Conservation (phyloP, 108 stramenopile species). For the Pseudonitzschia pungens region DNA sequence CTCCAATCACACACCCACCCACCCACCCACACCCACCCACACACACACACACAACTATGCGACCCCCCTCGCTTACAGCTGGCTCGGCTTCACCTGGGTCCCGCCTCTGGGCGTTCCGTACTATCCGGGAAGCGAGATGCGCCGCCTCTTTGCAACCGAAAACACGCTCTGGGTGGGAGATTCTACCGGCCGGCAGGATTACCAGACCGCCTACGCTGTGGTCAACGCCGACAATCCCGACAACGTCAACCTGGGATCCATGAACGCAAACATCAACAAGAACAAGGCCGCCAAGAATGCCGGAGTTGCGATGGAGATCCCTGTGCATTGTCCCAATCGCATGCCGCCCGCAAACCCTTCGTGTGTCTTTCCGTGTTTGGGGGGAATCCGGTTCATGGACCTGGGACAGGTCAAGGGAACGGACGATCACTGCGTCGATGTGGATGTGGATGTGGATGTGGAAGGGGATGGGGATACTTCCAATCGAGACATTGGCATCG, state of each 20-base stretch:
- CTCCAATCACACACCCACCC: too few species aligned
- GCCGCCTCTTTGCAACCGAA: not conserved
- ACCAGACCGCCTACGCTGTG: conserved; percentile 3
- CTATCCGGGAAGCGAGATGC: not conserved
- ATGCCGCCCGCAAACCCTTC: not conserved
- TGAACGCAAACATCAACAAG: not conserved
- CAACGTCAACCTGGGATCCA: not conserved
- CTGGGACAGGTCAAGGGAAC: not conserved
- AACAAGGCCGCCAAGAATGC: not conserved
- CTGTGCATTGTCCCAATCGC: not conserved
- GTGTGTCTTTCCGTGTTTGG: not conserved
- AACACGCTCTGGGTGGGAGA: conserved; percentile 18
- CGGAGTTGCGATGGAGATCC: not conserved
- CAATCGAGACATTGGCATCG: too few species aligned
- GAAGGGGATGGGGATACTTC: too few species aligned
- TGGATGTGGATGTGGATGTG: too few species aligned
- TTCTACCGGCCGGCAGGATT: conserved; percentile 16
- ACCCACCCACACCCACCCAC: too few species aligned
- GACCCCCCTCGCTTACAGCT: not conserved
- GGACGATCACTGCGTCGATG: not conserved
- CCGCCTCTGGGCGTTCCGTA: conserved; percentile 4
- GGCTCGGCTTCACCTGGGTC: not conserved
- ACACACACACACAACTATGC: too few species aligned
- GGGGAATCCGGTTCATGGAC: not conserved
- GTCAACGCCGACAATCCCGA: not conserved